These are phyloP conservation scores for Annulohypoxylon stygium DNA, from an alignment of 495 filamentous ascomycete genomes.

Conservation along the genomic window DNA sequence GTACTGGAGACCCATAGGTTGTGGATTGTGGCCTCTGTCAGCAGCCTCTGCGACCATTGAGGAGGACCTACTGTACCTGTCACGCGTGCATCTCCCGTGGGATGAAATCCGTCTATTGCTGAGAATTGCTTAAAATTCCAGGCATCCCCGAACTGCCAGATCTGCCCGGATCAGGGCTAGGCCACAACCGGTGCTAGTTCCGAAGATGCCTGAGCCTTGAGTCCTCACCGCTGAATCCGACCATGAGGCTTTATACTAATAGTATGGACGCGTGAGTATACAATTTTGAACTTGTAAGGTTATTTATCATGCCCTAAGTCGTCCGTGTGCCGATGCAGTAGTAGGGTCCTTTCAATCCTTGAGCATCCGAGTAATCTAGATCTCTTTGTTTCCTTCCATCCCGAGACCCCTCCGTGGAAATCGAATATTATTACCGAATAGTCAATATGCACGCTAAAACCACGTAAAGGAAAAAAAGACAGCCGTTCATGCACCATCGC, in stretches of 20 bases:
- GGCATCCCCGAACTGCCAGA: not conserved
- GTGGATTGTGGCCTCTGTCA: no score
- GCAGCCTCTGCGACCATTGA: not conserved
- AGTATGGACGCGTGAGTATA: not conserved
- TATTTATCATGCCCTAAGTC: constrained; percentile 2
- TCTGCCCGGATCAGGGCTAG: constrained; percentile 21
- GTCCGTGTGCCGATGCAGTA: constrained; percentile 1
- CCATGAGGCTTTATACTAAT: not conserved
- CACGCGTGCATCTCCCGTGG: constrained; percentile 29
- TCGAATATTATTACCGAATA: constrained; percentile 5
- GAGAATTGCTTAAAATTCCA: constrained; percentile 8
- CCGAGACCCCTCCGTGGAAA: not conserved
- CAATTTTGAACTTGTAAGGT: not conserved
- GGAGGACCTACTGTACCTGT: constrained; percentile 15
- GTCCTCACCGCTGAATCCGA: constrained; percentile 1
- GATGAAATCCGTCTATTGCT: constrained; percentile 25
- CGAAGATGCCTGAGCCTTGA: not conserved
- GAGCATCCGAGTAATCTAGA: no score
- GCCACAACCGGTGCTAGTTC: not conserved
- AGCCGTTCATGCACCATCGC: constrained; percentile 27
- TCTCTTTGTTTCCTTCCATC: not conserved
- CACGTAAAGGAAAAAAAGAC: not conserved
- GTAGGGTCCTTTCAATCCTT: not conserved
- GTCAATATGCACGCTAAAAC: constrained; percentile 2
- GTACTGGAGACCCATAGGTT: no score